phyloP scores from a whole-genome alignment of 169 alveolate genomes.

The Plasmodium fragile region DNA sequence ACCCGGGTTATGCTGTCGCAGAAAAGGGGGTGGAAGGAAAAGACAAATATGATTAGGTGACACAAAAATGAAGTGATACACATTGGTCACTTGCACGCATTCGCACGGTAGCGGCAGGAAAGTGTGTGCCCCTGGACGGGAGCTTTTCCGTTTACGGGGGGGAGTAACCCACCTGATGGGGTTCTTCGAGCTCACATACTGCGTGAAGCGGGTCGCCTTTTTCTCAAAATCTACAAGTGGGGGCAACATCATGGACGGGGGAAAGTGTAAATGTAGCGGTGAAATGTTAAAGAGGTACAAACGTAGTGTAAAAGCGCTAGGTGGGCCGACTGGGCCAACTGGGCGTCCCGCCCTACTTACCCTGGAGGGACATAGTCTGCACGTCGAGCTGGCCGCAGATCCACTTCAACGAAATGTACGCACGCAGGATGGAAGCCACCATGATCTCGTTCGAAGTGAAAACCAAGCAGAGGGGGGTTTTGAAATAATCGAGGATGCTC shows the following conservation, averaged over 20 bases:
- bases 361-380: background rate
- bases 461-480: slow-evolving; percentile 45
- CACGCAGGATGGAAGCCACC: slow-evolving; percentile 20
- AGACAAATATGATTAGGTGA: background rate
- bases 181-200: slow-evolving; percentile 13
- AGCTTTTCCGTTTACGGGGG: background rate
- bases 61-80: background rate
- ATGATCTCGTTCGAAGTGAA: slow-evolving; percentile 51
- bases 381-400: slow-evolving; percentile 1
- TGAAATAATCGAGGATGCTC: slow-evolving; percentile 24
- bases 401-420: slow-evolving; percentile 31
- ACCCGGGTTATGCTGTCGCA: slow-evolving; percentile 30
- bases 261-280: background rate
- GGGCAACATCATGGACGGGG: background rate
- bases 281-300: background rate
- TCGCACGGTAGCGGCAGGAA: background rate
- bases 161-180: slow-evolving; percentile 28
- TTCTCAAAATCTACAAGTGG: slow-evolving; percentile 28
- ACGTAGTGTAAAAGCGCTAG: background rate
- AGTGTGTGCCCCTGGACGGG: background rate
- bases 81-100: background rate
- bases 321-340: background rate
- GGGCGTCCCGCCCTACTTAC: background rate
- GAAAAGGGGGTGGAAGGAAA: background rate
- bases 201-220: background rate